Conservation (phyloP, 352 stramenopile species). For the Achlya hypogyna region DNA sequence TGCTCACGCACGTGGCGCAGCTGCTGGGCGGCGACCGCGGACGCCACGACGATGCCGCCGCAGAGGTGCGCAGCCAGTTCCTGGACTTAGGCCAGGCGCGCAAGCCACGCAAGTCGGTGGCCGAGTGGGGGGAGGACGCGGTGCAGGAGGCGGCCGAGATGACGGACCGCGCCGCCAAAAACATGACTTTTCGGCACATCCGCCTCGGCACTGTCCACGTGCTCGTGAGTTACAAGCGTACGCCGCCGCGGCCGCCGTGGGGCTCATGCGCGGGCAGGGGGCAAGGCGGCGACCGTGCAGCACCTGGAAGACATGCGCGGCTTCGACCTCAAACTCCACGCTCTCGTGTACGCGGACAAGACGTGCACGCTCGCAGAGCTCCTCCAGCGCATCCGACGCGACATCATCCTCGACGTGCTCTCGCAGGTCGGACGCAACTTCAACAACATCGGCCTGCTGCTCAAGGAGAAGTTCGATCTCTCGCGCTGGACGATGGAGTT, state of each 20-base stretch:
- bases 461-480: constrained; percentile 70
- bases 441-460: constrained; percentile 74
- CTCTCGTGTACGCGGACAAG: constrained; percentile 82
- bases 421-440: constrained; percentile 81
- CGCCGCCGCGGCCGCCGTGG: constrained; percentile 24
- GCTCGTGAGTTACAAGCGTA: constrained; percentile 77
- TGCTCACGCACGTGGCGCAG: constrained; percentile 54
- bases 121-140: not conserved
- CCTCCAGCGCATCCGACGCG: constrained; percentile 56
- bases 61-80: constrained; percentile 15
- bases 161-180: constrained; percentile 37
- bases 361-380: constrained; percentile 69
- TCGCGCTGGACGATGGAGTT: constrained; percentile 55
- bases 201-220: constrained; percentile 66
- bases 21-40: constrained; percentile 31
- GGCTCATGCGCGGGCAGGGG: not conserved
- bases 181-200: constrained; percentile 74
- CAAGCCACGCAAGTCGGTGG: not conserved
- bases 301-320: constrained; percentile 78
- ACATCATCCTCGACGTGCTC: constrained; percentile 74
- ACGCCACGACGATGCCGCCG: not conserved
- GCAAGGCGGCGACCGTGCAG: constrained; percentile 22
- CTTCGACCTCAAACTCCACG: constrained; percentile 77
- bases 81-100: not conserved
- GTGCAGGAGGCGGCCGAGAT: constrained; percentile 29